Base-by-base conservation (phyloP, 2,329 filamentous ascomycete species). In the Cladosporium sp. region DNA sequence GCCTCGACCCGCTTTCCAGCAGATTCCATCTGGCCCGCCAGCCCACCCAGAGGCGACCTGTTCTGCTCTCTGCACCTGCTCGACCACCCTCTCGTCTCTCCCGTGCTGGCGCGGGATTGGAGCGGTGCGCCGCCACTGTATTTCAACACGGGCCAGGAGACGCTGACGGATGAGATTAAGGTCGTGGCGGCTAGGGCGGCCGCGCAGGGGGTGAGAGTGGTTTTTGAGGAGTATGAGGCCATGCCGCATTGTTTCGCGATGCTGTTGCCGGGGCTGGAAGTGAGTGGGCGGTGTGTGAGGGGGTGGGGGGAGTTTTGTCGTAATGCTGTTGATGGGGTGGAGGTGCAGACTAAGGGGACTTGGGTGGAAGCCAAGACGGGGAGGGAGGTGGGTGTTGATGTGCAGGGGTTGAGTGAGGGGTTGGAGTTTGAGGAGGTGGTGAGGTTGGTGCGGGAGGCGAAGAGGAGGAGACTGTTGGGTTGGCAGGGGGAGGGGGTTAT, bases 161-260 rank as follows among this genome's bases (percentile, higher is more conserved):
- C 85, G 58, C 73, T 92, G 8, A 73, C 79, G 1, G 86, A 89
- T 64, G 86, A 90, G 65, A 77, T 76, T 53, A 76, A 75, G 55
- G 80, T 80, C 47, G 63, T 88, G 2, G 85, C 83, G 0, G 68
- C 71, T 34, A 74, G 76, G 34, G 72, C 87, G 9, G 72, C n/a
- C 73, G 56, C 60, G 7, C 79, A 86, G 40, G 82, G 80, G 4
- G 84, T 85, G 0, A 62, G 61, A 0, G 79, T 91, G 0, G 74
- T 80, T 3, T 86, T 83, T 60, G 81, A 88, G 64, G 80, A 89
- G 68, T 93, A 83, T 64, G 84, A 90, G 65, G 85, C 82, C 3
- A 92, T 92, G 88, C 86, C 88, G 48, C 88, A 91, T 68, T 82
- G 80, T 58, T 92, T 78, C 57, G 67, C 62, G 0, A 68, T 74